These are phyloP conservation scores for Xylariaceae sp. DNA, from an alignment of 2,329 filamentous ascomycete species.

Conservation along the genomic window DNA sequence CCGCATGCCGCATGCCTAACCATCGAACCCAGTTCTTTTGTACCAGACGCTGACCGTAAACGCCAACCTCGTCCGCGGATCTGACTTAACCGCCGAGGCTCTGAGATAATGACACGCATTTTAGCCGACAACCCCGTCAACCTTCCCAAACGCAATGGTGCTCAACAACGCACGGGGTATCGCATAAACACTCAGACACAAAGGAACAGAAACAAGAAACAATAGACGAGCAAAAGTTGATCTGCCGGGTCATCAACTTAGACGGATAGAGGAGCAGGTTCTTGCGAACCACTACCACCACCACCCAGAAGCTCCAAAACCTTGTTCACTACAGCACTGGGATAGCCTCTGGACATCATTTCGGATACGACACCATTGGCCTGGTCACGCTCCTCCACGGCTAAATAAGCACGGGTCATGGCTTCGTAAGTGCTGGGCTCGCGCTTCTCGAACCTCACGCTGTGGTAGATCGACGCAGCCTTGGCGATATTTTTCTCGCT, in stretches of 20 bases:
- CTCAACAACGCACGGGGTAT: slow-evolving; percentile 33
- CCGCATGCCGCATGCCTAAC: slow-evolving; percentile 10
- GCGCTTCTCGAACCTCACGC: slow-evolving; percentile 73
- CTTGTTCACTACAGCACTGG: slow-evolving; percentile 87
- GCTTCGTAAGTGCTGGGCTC: slow-evolving; percentile 98
- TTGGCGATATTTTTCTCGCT: slow-evolving; percentile 76
- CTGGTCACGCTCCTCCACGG: slow-evolving; percentile 72
- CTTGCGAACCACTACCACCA: slow-evolving; percentile 34
- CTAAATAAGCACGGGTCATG: slow-evolving; percentile 91
- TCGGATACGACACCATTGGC: slow-evolving; percentile 81
- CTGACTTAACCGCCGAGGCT: slow-evolving; percentile 2
- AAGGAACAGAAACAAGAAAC: slow-evolving; percentile 25
- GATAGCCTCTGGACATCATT: slow-evolving; percentile 88
- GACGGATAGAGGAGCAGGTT: slow-evolving; percentile 33
- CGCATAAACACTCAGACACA: slow-evolving; percentile 31
- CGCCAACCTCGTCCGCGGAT: slow-evolving; percentile 19
- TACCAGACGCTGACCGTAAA: slow-evolving; percentile 21
- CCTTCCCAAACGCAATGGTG: slow-evolving; percentile 19
- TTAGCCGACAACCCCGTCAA: slow-evolving; percentile 25
- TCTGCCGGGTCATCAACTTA: slow-evolving; percentile 8
- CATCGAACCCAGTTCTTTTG: slow-evolving; percentile 16
- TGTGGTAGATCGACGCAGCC: slow-evolving; percentile 74
- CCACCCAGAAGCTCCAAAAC: slow-evolving; percentile 83
- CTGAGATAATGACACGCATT: slow-evolving; percentile 14
- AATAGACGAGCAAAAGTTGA: slow-evolving; percentile 6